A percentile compares a stretch with the other conserved stretches of the same genome.
phyloP scores from a whole-genome alignment of 2,329 filamentous ascomycete species.

The Talaromyces sp. region DNA sequence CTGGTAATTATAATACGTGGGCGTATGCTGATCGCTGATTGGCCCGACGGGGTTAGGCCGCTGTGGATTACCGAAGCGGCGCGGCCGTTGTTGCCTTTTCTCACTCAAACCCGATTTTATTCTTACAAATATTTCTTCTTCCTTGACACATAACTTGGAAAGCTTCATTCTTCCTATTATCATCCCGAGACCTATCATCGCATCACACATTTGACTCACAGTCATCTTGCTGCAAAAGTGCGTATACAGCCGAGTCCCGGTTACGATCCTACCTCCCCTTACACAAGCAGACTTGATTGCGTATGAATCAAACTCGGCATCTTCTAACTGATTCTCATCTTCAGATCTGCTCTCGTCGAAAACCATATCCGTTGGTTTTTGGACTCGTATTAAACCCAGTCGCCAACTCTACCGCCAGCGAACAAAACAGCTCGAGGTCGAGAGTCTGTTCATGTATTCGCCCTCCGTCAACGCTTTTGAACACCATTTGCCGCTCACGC shows the following conservation, averaged over 20 bases:
- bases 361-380: slow-evolving; percentile 6
- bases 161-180: neutral
- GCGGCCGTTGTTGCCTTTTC: slow-evolving; percentile 8
- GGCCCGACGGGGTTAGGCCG: neutral
- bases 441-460: slow-evolving; percentile 93
- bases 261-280: too few relatives aligned
- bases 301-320: neutral
- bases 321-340: neutral
- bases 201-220: neutral
- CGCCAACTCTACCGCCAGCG: slow-evolving; percentile 28
- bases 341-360: slow-evolving; percentile 2
- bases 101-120: neutral
- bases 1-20: slow-evolving; percentile 8
- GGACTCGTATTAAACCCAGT: slow-evolving; percentile 2
- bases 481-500: slow-evolving; percentile 90
- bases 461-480: slow-evolving; percentile 90
- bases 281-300: neutral
- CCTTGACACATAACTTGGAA: neutral
- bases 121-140: slow-evolving; percentile 6
- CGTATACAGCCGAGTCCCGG: neutral
- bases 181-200: neutral
- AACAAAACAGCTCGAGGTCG: slow-evolving; percentile 34
- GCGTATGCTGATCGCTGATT: neutral
- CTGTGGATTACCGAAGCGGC: neutral
- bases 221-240: neutral